These are phyloP conservation scores for Tylopilus vinaceipallidus DNA, from an alignment of 768 basidiomycete genomes.

Conservation along the genomic window DNA sequence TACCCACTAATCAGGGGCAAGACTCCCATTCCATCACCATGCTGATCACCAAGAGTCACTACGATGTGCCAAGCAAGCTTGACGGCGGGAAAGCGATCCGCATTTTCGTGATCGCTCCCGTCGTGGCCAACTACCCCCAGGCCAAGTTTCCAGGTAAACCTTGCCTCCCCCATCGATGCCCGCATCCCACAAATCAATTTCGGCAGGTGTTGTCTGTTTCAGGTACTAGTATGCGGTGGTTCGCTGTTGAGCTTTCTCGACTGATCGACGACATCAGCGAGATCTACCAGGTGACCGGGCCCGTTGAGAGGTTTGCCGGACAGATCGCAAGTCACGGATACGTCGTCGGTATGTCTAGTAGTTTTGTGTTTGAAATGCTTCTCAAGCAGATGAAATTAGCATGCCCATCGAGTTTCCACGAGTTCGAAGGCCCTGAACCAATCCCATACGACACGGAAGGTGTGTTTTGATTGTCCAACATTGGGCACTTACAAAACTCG, in stretches of 20 bases:
- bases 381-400: constrained; percentile 40
- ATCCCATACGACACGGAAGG: constrained; percentile 89
- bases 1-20: too few species aligned
- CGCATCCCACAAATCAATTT: not conserved
- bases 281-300: constrained; percentile 96
- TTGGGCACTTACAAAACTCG: not conserved
- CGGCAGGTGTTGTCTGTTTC: constrained; percentile 74
- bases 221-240: constrained; percentile 44
- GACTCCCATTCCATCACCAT: constrained; percentile 39
- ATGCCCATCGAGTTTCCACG: constrained; percentile 86
- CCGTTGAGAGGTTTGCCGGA: constrained; percentile 89
- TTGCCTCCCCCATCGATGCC: not conserved
- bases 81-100: constrained; percentile 66
- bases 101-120: constrained; percentile 81
- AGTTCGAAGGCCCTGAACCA: constrained; percentile 86
- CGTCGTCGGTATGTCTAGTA: constrained; percentile 60
- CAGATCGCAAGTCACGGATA: constrained; percentile 87
- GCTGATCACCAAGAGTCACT: constrained; percentile 78
- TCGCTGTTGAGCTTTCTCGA: not conserved
- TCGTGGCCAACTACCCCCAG: constrained; percentile 77
- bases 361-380: not conserved
- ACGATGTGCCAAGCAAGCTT: constrained; percentile 74
- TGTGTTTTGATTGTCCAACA: constrained; percentile 21
- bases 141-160: constrained; percentile 82
- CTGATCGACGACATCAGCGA: constrained; percentile 50